These are phyloP conservation scores for Eucalyptus cloeziana DNA, from an alignment of 345 rosid genomes.

Conservation along the genomic window DNA sequence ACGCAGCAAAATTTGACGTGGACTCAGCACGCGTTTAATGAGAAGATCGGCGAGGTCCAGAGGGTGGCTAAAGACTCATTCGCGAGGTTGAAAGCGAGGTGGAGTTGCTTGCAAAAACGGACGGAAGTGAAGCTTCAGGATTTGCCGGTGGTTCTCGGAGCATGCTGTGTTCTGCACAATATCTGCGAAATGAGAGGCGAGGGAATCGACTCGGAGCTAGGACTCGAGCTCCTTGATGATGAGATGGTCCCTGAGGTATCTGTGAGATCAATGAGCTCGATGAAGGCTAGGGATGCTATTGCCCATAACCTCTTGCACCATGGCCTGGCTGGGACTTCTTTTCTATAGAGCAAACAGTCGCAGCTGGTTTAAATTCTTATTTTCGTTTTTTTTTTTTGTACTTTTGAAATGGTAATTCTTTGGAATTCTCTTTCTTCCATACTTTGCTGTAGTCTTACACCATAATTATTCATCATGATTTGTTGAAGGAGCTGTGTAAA, in stretches of 20 bases:
- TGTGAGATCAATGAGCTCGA: neutral
- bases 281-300: conserved; percentile 8
- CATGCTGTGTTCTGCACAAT: conserved; percentile 11
- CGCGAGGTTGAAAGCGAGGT: conserved; percentile 5
- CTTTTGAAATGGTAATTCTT: neutral
- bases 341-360: neutral
- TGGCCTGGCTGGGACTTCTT: conserved; percentile 8
- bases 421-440: neutral
- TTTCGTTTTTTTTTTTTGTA: neutral
- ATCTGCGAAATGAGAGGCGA: conserved; percentile 7
- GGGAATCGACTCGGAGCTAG: neutral
- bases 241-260: conserved; percentile 9
- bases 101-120: conserved; percentile 10
- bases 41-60: conserved; percentile 10
- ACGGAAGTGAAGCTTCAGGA: conserved; percentile 12
- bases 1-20: conserved; percentile 7
- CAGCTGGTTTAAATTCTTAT: neutral
- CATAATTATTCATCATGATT: neutral
- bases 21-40: conserved; percentile 13
- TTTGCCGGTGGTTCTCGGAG: conserved; percentile 9
- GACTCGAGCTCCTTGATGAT: conserved; percentile 3
- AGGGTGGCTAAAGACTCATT: conserved; percentile 2
- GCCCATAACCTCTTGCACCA: conserved; percentile 15
- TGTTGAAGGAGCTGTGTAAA: neutral
- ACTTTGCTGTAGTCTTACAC: neutral